A percentile compares a stretch with the other conserved stretches of the same genome.
These are phyloP conservation scores for Xerocomellus amylosporus DNA, from an alignment of 768 basidiomycete species.

Conservation along the genomic window DNA sequence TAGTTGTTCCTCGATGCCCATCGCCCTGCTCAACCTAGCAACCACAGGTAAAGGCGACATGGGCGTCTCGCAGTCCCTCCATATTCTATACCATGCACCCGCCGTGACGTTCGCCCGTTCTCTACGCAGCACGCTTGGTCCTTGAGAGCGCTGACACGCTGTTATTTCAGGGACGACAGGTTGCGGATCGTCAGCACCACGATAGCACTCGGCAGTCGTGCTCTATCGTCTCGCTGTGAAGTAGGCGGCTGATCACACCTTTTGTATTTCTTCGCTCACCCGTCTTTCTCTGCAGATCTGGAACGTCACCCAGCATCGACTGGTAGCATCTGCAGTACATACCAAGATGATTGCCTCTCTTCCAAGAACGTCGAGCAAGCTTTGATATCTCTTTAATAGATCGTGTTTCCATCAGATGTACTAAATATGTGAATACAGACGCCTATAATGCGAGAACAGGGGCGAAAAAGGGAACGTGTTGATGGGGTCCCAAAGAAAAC, in stretches of 20 bases:
- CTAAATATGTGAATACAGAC: slow-evolving; percentile 13
- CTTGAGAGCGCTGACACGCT: neutral
- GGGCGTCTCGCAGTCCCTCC: slow-evolving; percentile 51
- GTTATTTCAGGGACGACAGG: slow-evolving; percentile 41
- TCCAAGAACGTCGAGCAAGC: slow-evolving; percentile 13
- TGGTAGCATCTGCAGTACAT: slow-evolving; percentile 55
- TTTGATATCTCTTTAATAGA: slow-evolving; percentile 14
- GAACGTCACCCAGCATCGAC: slow-evolving; percentile 49
- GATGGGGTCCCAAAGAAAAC: slow-evolving; percentile 4
- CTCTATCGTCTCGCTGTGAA: slow-evolving; percentile 49
- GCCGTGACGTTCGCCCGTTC: slow-evolving; percentile 38
- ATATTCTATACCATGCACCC: slow-evolving; percentile 57
- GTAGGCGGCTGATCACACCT: slow-evolving; percentile 24
- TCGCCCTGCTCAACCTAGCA: slow-evolving; percentile 35
- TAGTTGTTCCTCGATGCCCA: slow-evolving; percentile 52
- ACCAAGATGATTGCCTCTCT: slow-evolving; percentile 52
- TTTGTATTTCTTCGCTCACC: neutral
- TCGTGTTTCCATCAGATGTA: slow-evolving; percentile 10
- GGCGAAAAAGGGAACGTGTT: slow-evolving; percentile 10
- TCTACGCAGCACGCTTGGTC: neutral
- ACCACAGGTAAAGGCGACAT: slow-evolving; percentile 25
- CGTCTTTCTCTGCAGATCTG: slow-evolving; percentile 43
- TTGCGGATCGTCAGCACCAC: slow-evolving; percentile 53
- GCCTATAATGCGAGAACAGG: neutral
- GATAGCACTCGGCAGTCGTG: slow-evolving; percentile 46